Evolutionary conservation across 164 flowering plant genomes (phyloP).

Genomic region (Umbellularia californica): DNA sequence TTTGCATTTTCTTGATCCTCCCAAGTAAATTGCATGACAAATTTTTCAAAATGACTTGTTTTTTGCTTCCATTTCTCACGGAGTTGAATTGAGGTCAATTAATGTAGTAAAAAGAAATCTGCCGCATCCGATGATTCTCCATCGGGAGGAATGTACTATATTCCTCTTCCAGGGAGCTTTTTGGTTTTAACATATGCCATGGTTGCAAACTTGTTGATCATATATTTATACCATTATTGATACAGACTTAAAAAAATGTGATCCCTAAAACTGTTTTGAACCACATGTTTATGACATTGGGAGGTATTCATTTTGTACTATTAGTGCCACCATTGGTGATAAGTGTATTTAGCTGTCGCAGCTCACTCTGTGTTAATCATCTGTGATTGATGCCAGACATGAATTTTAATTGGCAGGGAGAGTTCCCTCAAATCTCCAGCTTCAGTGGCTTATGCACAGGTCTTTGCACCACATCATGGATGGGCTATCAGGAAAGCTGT

Average conservation of each 20-base stretch:
- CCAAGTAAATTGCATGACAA: no score
- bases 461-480: slow-evolving; percentile 76
- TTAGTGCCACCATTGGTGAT: not conserved
- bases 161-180: not conserved
- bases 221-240: not conserved
- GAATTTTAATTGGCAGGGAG: slow-evolving; percentile 37
- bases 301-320: not conserved
- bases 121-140: not conserved
- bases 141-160: not conserved
- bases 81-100: no score
- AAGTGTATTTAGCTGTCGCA: no score
- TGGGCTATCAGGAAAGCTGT: slow-evolving; percentile 83
- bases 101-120: not conserved
- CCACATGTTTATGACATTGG: not conserved
- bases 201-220: not conserved
- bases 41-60: no score
- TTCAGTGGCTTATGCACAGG: slow-evolving; percentile 61
- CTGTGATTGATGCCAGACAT: not conserved
- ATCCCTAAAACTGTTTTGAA: no score
- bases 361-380: not conserved
- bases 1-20: no score
- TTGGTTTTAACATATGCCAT: not conserved
- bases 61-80: no score
- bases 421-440: slow-evolving; percentile 72
- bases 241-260: no score